A percentile compares a stretch with the other conserved stretches of the same genome.
Evolutionary conservation across 148 eudicot species (phyloP).

Genomic region (Vaccinium myrtillus): DNA sequence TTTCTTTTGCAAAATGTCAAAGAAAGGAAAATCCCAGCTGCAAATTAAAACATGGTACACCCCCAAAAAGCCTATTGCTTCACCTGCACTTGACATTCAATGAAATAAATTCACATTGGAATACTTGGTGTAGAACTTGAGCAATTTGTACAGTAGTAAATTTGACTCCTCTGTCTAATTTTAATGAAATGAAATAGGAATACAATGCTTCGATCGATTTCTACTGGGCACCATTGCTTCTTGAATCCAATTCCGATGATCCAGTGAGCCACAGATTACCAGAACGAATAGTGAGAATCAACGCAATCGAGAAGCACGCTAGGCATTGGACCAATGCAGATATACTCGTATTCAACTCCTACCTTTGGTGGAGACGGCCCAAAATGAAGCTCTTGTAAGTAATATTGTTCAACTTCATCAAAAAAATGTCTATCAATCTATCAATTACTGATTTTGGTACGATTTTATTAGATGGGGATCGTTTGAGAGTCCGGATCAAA

Average conservation of each 20-base stretch:
- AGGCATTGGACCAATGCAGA: conserved; percentile 82
- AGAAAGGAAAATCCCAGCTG: background rate
- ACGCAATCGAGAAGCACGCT: conserved; percentile 81
- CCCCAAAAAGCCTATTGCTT: background rate
- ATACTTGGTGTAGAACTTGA: too few species aligned
- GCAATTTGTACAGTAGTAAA: background rate
- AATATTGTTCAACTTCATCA: background rate
- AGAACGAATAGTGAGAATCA: conserved; percentile 65
- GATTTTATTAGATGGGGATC: conserved; percentile 64
- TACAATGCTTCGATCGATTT: conserved; percentile 84
- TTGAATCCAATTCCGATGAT: conserved; percentile 83
- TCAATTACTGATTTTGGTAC: background rate
- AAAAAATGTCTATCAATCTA: background rate
- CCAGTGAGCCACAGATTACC: conserved; percentile 58
- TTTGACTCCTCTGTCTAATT: background rate
- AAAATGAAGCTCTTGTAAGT: conserved; percentile 57
- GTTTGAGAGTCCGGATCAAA: conserved; percentile 49
- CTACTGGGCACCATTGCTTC: conserved; percentile 86
- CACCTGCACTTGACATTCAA: background rate
- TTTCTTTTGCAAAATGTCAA: too few species aligned
- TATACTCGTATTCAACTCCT: conserved; percentile 71
- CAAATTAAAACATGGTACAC: background rate
- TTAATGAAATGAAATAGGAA: conserved; percentile 41
- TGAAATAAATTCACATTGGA: background rate
- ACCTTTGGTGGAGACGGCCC: conserved; percentile 85